Evolutionary conservation across 306 rosid genomes (phyloP).

Genomic region (Quercus cerris): DNA sequence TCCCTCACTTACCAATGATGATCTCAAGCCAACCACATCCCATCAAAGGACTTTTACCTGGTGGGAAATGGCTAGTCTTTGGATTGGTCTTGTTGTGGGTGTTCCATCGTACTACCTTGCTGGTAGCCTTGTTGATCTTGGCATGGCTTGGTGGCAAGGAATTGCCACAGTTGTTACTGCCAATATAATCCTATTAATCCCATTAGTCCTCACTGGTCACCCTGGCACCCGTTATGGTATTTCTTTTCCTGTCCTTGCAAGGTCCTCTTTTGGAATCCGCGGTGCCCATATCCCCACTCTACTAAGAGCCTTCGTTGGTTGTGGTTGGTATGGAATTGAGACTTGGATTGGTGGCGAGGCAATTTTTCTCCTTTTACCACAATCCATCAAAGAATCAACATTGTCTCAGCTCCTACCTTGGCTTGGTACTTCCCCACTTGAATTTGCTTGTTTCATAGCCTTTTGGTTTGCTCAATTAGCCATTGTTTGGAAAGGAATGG

Average conservation of each 20-base stretch:
- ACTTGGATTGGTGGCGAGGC: conserved; percentile 98
- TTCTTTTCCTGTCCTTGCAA: conserved; percentile 76
- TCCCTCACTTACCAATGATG: conserved; percentile 61
- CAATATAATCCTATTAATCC: conserved; percentile 51
- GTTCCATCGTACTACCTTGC: conserved; percentile 90
- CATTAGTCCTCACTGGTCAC: conserved; percentile 70
- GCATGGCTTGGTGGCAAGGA: conserved; percentile 99
- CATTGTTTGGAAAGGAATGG: conserved; percentile 73
- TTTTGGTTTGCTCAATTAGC: conserved; percentile 73
- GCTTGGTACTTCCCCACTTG: conserved; percentile 87
- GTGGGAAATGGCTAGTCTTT: conserved; percentile 68
- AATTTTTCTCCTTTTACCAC: conserved; percentile 68
- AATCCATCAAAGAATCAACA: conserved; percentile 34
- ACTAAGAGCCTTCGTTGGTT: conserved; percentile 75
- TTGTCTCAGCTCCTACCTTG: conserved; percentile 42
- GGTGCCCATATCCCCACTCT: conserved; percentile 91
- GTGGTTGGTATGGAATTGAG: conserved; percentile 98
- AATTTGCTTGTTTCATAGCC: conserved; percentile 57
- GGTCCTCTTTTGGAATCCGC: conserved; percentile 78
- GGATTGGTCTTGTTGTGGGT: conserved; percentile 90
- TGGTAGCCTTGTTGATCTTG: conserved; percentile 85
- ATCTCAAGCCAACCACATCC: conserved; percentile 66
- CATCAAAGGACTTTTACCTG: conserved; percentile 57
- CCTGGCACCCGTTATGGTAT: conserved; percentile 82
- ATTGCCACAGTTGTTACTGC: conserved; percentile 73